These are phyloP conservation scores for Rhynchosporium secalis DNA, from an alignment of 2,329 filamentous ascomycete genomes.

Conservation along the genomic window DNA sequence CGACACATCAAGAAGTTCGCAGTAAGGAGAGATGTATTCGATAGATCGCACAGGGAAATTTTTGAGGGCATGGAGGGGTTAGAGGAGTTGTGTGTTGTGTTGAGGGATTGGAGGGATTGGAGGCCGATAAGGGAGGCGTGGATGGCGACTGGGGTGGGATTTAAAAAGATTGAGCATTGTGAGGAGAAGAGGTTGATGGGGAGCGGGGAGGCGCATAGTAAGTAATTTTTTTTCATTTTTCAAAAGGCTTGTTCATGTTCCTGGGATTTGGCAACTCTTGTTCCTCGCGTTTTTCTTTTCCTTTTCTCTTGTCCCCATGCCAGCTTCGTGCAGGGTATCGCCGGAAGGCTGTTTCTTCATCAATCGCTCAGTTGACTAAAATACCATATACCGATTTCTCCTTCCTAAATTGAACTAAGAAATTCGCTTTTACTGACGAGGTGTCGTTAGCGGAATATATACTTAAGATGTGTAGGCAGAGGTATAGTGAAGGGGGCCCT, in stretches of 20 bases:
- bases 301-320: too few relatives aligned
- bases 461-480: neutral
- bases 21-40: conserved; percentile 2
- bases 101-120: neutral
- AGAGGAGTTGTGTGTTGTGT: neutral
- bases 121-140: neutral
- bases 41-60: neutral
- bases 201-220: neutral
- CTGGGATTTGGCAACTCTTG: neutral
- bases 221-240: neutral
- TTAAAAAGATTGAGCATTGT: neutral
- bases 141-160: neutral
- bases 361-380: too few relatives aligned
- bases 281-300: neutral
- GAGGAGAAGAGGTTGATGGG: neutral
- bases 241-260: neutral
- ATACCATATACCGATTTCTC: neutral
- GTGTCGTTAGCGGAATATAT: neutral
- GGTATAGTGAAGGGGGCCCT: neutral
- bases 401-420: neutral
- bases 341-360: too few relatives aligned
- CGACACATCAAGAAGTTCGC: neutral
- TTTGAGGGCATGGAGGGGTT: neutral
- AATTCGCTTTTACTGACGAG: neutral
- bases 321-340: too few relatives aligned